Conservation (phyloP, 257 asterid species). For the Gentiana macrophylla region DNA sequence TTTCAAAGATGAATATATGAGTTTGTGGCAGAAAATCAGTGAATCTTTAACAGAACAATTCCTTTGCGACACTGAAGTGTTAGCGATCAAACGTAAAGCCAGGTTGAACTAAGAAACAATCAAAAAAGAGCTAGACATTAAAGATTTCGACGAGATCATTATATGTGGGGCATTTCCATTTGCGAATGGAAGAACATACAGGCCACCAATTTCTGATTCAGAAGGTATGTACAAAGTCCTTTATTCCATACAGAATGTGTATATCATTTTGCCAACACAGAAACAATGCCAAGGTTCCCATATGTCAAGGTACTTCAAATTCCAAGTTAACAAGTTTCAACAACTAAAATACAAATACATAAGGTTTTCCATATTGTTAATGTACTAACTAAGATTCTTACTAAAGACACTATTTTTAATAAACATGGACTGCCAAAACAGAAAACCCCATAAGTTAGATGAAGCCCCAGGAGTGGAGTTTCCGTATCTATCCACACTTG, state of each 20-base stretch:
- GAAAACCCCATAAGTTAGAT: slow-evolving; percentile 28
- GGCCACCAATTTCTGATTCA: slow-evolving; percentile 31
- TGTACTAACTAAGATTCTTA: slow-evolving; percentile 9
- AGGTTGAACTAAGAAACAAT: slow-evolving; percentile 25
- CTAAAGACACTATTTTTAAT: slow-evolving; percentile 54
- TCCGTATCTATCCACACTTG: slow-evolving; percentile 54
- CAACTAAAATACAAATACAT: no score
- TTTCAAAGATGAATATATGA: slow-evolving; percentile 65
- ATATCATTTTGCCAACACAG: slow-evolving; percentile 41
- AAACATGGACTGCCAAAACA: slow-evolving; percentile 20
- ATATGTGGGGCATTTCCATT: slow-evolving; percentile 71
- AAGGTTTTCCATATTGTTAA: no score
- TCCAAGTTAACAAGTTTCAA: slow-evolving; percentile 3
- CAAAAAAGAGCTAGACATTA: slow-evolving; percentile 18
- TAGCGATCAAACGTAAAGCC: slow-evolving; percentile 32
- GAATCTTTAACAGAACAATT: slow-evolving; percentile 40
- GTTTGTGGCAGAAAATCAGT: slow-evolving; percentile 56
- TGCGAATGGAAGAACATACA: slow-evolving; percentile 38
- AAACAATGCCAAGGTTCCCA: slow-evolving; percentile 47
- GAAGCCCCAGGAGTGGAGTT: slow-evolving; percentile 48
- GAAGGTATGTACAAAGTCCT: slow-evolving; percentile 19
- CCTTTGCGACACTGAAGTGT: slow-evolving; percentile 57
- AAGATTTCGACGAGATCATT: slow-evolving; percentile 55
- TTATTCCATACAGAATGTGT: background rate
- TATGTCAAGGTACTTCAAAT: slow-evolving; percentile 55